Evolutionary conservation across 163 green algal genomes (phyloP).

Genomic region (Chlamydomonas reinhardtii): DNA sequence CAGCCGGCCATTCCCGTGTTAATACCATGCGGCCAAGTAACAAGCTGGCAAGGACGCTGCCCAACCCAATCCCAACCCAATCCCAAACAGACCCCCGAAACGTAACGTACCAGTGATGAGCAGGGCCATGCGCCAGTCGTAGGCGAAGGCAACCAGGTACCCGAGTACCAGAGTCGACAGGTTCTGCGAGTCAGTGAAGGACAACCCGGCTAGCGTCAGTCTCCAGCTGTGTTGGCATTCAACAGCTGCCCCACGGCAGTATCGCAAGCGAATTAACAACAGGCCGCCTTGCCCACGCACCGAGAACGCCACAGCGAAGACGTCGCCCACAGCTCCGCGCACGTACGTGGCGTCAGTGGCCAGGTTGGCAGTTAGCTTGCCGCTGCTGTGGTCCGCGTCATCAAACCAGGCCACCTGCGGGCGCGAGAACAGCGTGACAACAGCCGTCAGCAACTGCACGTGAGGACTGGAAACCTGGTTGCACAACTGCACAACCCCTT

Average conservation of each 20-base stretch:
- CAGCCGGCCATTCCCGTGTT: no score
- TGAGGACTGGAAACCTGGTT: background rate
- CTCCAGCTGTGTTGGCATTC: no score
- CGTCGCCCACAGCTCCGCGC: conserved; percentile 76
- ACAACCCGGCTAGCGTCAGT: no score
- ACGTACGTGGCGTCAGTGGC: conserved; percentile 74
- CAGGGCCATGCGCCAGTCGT: conserved; percentile 84
- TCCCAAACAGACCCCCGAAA: no score
- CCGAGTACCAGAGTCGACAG: conserved; percentile 67
- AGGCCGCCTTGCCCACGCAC: no score
- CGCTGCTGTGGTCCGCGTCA: conserved; percentile 74
- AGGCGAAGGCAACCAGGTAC: conserved; percentile 72
- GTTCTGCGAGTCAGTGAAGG: conserved; percentile 45
- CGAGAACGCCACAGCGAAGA: conserved; percentile 24
- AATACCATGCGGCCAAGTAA: no score
- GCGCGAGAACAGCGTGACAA: background rate
- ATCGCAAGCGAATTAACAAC: no score
- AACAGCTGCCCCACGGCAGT: no score
- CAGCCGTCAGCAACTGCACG: no score
- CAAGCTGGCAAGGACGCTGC: no score
- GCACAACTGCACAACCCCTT: no score
- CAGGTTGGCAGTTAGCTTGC: conserved; percentile 73
- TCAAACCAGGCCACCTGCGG: conserved; percentile 85
- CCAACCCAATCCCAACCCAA: no score
- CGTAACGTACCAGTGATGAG: conserved; percentile 56